Evolutionary conservation across 352 stramenopile genomes (phyloP), one percentile per base, ranked within the genome.

Genomic region (Globisporangium solare): DNA sequence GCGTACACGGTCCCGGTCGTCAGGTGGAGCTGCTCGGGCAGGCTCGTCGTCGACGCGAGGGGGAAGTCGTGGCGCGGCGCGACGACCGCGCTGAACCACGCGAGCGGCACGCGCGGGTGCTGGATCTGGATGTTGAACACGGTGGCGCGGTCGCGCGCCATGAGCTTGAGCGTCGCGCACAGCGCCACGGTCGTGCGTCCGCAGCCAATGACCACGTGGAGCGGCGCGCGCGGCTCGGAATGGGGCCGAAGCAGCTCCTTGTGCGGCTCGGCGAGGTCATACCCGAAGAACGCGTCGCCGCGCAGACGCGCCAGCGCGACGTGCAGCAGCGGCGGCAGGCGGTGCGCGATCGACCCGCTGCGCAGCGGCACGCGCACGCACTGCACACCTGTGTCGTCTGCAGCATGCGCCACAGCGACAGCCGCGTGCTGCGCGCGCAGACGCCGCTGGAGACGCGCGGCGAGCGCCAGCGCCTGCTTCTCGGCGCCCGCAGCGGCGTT

Each of bases 101-200:
- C 18, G 27, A 92, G 46, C 1, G 67, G 60, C 31, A 80, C 73
- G 11, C 78, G 76, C 17, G 82, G 82, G 47, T 92, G 82, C 58
- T 92, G 78, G 58, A 92, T 86, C 60, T 92, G 82, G 46, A 92
- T 72, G 65, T 83, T 86, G 47, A 83, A 85, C 14, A 76, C 60
- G n/a, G 55, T 37, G 20, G 2, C 12, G n/a, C 51, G 13, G 11
- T 24, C 11, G n/a, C 4, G 2, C 62, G 53, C 13, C 51, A 32
- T 31, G 56, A 31, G 67, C 56, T 83, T 83, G 54, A 89, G 55
- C 41, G 73, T 61, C 10, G 74, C 79, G 58, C 79, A 83, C 13
- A 92, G 61, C 42, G 82, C 59, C 20, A 90, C 74, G 0, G 82
- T 92, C 14, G 77, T 76, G 2, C 82, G 71, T 15, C 82, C 82